phyloP scores from a whole-genome alignment of 345 rosid species.

The Lumnitzera littorea region DNA sequence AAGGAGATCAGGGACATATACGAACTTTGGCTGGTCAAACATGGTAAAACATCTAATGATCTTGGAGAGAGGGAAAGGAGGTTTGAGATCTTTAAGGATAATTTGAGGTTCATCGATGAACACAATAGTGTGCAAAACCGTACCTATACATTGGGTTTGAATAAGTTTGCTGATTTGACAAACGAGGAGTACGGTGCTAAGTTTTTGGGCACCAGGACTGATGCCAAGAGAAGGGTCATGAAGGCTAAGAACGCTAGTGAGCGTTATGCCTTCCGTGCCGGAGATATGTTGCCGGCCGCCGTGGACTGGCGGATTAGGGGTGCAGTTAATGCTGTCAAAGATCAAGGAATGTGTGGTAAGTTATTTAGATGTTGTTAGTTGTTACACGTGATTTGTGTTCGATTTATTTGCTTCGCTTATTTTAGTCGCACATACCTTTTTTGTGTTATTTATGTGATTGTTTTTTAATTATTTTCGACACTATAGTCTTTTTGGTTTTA shows the following conservation, averaged over 20 bases:
- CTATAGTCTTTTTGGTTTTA: no score
- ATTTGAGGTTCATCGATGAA: conserved; percentile 60
- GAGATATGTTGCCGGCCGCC: conserved; percentile 45
- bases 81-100: conserved; percentile 71
- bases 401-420: no score
- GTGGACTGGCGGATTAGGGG: conserved; percentile 82
- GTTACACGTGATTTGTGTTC: not conserved
- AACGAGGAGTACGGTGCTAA: conserved; percentile 69
- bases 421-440: no score
- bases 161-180: conserved; percentile 70
- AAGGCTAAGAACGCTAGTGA: conserved; percentile 32
- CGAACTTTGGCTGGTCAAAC: conserved; percentile 52
- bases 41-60: conserved; percentile 51
- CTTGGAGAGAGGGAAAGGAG: conserved; percentile 46
- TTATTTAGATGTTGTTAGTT: not conserved
- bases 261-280: conserved; percentile 31
- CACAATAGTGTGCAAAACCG: conserved; percentile 45
- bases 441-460: no score
- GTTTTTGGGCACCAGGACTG: conserved; percentile 42
- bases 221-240: conserved; percentile 31
- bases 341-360: conserved; percentile 82
- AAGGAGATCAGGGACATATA: conserved; percentile 63
- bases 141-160: conserved; percentile 61
- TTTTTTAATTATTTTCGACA: no score
- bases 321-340: conserved; percentile 69